Conservation (phyloP, 371 early-diverging fungal genomes). For the Umbelopsis sp. region DNA sequence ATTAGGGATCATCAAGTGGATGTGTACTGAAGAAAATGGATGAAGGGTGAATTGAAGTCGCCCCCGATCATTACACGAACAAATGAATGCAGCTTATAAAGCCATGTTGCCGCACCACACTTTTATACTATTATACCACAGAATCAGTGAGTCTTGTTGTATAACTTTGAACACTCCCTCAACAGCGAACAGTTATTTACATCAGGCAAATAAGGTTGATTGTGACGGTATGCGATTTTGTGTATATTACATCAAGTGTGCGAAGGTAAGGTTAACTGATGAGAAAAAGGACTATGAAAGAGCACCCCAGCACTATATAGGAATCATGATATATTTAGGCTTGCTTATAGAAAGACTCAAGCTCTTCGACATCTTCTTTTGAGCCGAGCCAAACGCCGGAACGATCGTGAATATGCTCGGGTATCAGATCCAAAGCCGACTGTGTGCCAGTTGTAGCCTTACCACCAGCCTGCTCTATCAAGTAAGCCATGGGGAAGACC, state of each 20-base stretch:
- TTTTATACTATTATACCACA: no score
- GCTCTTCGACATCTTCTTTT: constrained; percentile 85
- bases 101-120: no score
- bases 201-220: not conserved
- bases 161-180: no score
- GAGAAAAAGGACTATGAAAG: not conserved
- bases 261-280: not conserved
- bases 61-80: no score
- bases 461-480: constrained; percentile 96
- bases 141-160: no score
- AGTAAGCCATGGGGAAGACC: constrained; percentile 96
- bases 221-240: not conserved
- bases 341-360: constrained; percentile 63
- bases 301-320: not conserved
- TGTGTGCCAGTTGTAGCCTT: constrained; percentile 84
- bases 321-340: constrained; percentile 11
- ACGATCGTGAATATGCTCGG: constrained; percentile 89
- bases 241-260: not conserved
- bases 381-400: constrained; percentile 93
- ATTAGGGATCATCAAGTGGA: no score
- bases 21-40: no score
- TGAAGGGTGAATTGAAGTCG: no score
- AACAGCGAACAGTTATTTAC: no score
- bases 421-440: constrained; percentile 87
- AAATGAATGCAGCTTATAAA: no score